A percentile compares a stretch with the other conserved stretches of the same genome.
Evolutionary conservation across 768 basidiomycete species (phyloP).

Genomic region (Astraeus odoratus): DNA sequence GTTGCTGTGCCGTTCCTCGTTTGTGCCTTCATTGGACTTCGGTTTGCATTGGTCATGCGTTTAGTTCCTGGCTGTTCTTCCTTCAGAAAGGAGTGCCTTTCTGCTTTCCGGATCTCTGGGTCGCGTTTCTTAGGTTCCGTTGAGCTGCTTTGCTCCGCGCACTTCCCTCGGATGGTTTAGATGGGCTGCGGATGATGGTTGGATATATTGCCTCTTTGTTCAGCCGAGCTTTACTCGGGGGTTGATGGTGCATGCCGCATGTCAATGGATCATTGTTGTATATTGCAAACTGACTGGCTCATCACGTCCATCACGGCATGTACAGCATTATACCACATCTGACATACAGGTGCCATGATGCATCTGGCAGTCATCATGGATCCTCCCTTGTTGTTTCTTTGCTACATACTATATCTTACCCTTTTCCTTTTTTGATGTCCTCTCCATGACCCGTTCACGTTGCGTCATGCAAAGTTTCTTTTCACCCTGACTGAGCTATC

Average conservation of each 20-base stretch:
- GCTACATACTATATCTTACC: background rate
- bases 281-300: no score
- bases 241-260: no score
- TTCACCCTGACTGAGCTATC: background rate
- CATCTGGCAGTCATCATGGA: background rate
- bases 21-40: slow-evolving; percentile 7
- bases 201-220: no score
- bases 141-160: background rate
- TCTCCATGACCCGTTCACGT: background rate
- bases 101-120: background rate
- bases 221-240: no score
- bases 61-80: background rate
- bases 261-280: no score
- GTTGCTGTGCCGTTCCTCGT: slow-evolving; percentile 11
- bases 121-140: no score
- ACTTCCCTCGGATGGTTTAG: background rate
- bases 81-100: no score
- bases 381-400: background rate
- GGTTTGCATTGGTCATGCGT: slow-evolving; percentile 5
- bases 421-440: background rate
- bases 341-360: background rate
- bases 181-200: background rate
- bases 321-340: no score
- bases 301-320: no score
- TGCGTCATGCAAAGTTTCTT: slow-evolving; percentile 5